Percentiles rank a stretch among this genome's conserved stretches.
phyloP scores from a whole-genome alignment of 2,329 filamentous ascomycete species.

The Monosporascus sp. region DNA sequence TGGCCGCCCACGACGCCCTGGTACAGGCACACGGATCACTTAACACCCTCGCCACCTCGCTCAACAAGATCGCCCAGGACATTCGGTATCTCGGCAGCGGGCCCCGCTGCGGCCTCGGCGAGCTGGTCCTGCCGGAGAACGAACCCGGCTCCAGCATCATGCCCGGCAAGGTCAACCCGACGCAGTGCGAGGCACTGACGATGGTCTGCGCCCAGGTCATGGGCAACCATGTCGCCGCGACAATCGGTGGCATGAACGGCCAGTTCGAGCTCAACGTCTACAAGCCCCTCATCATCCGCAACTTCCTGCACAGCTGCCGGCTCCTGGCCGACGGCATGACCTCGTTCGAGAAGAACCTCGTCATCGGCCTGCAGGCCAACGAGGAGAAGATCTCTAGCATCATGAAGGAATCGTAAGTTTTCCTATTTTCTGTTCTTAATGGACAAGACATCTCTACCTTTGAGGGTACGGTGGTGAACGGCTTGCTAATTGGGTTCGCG shows the following conservation, averaged over 20 bases:
- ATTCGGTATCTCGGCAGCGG: constrained; percentile 95
- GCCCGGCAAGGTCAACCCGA: constrained; percentile 99
- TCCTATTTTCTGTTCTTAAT: constrained; percentile 1
- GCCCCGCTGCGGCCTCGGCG: constrained; percentile 90
- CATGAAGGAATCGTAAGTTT: constrained; percentile 83
- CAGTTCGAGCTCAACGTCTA: constrained; percentile 99
- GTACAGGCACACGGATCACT: constrained; percentile 90
- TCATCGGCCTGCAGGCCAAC: constrained; percentile 83
- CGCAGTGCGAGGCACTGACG: constrained; percentile 94
- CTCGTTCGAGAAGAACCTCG: constrained; percentile 91
- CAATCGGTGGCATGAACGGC: constrained; percentile 92
- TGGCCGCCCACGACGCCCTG: constrained; percentile 92
- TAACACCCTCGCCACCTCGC: constrained; percentile 85
- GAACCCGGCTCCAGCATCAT: constrained; percentile 98
- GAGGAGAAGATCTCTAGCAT: constrained; percentile 86
- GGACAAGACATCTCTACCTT: not conserved
- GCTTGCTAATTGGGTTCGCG: constrained; percentile 15
- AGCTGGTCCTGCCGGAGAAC: constrained; percentile 92
- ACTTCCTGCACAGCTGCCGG: constrained; percentile 86
- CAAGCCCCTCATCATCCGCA: constrained; percentile 94
- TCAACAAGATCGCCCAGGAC: constrained; percentile 98
- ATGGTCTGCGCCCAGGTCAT: constrained; percentile 98
- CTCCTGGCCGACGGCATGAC: constrained; percentile 89
- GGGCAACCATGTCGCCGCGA: constrained; percentile 91
- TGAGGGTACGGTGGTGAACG: constrained; percentile 11